These are phyloP conservation scores for Puccinia brachypodii DNA, from an alignment of 1,284 basidiomycete species.

Conservation along the genomic window DNA sequence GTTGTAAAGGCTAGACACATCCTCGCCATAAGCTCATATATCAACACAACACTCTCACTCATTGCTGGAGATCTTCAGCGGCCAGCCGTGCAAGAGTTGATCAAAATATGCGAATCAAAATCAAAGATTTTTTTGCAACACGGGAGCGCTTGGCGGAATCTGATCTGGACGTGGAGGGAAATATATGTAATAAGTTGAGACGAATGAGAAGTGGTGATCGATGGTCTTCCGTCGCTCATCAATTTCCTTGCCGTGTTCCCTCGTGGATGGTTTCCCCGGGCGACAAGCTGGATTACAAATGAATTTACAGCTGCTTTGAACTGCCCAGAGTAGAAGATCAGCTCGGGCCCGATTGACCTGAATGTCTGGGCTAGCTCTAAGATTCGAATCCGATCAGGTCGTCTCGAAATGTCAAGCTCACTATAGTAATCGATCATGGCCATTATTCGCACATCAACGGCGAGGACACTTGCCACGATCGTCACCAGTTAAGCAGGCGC, in stretches of 20 bases:
- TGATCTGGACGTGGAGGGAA: too few relatives aligned
- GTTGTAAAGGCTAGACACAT: too few relatives aligned
- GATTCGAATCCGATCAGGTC: constrained; percentile 5
- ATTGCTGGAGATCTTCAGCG: neutral
- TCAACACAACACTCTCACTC: too few relatives aligned
- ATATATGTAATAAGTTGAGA: neutral
- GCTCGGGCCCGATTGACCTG: neutral
- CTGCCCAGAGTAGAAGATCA: neutral
- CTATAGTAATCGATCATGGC: neutral
- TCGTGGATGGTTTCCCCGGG: neutral
- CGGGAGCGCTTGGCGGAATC: neutral
- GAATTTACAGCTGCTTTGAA: neutral
- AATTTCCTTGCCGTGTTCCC: neutral
- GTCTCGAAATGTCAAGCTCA: neutral
- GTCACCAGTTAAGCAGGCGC: neutral
- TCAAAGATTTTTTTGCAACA: neutral
- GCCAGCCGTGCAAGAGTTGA: neutral
- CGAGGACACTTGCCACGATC: neutral
- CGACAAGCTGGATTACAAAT: neutral
- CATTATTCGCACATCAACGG: neutral
- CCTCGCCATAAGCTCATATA: too few relatives aligned
- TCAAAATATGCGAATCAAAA: neutral
- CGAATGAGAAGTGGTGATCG: neutral
- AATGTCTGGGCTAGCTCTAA: neutral
- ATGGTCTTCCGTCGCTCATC: too few relatives aligned